Conservation (phyloP, 2,329 filamentous ascomycete genomes). For the Colletotrichum liriopes region DNA sequence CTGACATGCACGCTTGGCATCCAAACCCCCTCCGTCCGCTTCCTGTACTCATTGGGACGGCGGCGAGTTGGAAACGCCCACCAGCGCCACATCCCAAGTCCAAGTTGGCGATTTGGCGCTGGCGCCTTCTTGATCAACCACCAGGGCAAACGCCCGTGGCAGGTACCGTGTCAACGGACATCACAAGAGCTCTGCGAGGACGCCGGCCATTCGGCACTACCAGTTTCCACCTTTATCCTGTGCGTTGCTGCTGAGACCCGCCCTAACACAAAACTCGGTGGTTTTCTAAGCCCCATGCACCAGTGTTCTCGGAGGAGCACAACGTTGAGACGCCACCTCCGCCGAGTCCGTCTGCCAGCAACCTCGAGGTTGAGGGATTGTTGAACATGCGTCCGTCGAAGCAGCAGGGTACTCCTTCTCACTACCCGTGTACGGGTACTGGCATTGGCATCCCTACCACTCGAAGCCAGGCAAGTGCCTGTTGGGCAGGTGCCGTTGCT, state of each 20-base stretch:
- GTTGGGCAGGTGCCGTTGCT: not conserved
- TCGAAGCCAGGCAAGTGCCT: conserved; percentile 7
- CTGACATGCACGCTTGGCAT: conserved; percentile 2
- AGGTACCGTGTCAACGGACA: not conserved
- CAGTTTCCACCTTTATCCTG: not conserved
- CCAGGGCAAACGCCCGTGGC: not conserved
- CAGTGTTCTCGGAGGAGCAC: conserved; percentile 3
- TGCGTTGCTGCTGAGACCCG: conserved; percentile 2
- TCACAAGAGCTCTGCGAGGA: not conserved
- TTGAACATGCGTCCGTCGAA: conserved; percentile 7
- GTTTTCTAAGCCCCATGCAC: not conserved
- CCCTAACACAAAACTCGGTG: not conserved
- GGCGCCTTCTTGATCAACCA: not conserved
- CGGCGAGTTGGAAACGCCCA: conserved; percentile 11
- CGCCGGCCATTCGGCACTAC: not conserved
- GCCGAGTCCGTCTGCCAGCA: conserved; percentile 10
- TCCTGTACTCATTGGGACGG: conserved; percentile 8
- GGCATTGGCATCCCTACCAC: not conserved
- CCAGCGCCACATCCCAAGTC: conserved; percentile 10
- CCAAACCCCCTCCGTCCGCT: not conserved
- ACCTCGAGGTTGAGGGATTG: conserved; percentile 24
- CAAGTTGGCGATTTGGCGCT: not conserved
- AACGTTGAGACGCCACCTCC: conserved; percentile 13
- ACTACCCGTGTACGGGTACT: not conserved
- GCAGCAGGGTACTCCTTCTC: conserved; percentile 1